Evolutionary conservation across 805 yeast genomes (phyloP).

Genomic region (Candida succiphila): DNA sequence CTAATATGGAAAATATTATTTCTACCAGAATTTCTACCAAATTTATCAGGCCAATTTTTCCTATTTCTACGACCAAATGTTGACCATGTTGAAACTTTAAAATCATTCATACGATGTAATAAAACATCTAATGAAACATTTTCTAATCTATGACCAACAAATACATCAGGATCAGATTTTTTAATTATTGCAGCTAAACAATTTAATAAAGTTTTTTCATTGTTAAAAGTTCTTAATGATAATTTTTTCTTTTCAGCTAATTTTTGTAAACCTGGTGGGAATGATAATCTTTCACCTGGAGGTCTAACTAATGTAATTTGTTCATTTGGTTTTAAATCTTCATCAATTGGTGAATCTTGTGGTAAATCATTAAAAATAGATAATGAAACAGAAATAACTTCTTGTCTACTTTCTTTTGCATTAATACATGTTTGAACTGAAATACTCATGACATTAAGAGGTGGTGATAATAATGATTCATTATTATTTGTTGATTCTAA

Average conservation of each 20-base stretch:
- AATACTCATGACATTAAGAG: slow-evolving; percentile 62
- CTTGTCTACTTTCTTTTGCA: slow-evolving; percentile 67
- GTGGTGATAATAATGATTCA: slow-evolving; percentile 50
- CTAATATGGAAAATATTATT: slow-evolving; percentile 39
- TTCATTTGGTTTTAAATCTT: slow-evolving; percentile 48
- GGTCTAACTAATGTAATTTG: slow-evolving; percentile 75
- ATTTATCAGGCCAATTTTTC: slow-evolving; percentile 67
- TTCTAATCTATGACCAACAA: slow-evolving; percentile 82
- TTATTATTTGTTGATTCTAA: slow-evolving; percentile 26
- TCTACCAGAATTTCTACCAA: slow-evolving; percentile 44
- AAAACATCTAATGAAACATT: slow-evolving; percentile 69
- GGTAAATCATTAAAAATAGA: slow-evolving; percentile 62
- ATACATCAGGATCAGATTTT: slow-evolving; percentile 80
- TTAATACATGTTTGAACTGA: slow-evolving; percentile 78
- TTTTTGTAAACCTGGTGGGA: slow-evolving; percentile 70
- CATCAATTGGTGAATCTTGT: slow-evolving; percentile 67
- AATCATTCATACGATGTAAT: slow-evolving; percentile 70
- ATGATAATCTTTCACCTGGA: slow-evolving; percentile 42
- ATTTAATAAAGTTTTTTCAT: slow-evolving; percentile 64
- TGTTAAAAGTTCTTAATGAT: slow-evolving; percentile 49
- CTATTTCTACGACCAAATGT: slow-evolving; percentile 75
- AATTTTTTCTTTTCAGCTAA: slow-evolving; percentile 46
- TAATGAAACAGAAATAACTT: slow-evolving; percentile 72
- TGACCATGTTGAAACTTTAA: slow-evolving; percentile 68
- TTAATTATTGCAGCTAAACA: slow-evolving; percentile 67